phyloP scores from a whole-genome alignment of 257 asterid genomes.

The Solanum microdontum region DNA sequence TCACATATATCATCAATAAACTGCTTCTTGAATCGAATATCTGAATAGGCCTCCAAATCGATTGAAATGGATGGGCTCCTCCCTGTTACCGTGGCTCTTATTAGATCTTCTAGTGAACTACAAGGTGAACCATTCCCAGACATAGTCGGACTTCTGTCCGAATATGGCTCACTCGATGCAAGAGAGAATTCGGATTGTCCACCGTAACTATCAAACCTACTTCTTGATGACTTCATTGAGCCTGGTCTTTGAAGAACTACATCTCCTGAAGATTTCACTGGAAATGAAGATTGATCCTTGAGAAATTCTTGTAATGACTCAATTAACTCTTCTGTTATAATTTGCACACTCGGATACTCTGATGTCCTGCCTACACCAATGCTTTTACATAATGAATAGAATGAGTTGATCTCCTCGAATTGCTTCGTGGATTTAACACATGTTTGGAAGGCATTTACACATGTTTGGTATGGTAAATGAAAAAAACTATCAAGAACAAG shows the following conservation, averaged over 20 bases:
- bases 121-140: constrained; percentile 41
- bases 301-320: constrained; percentile 63
- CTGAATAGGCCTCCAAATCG: constrained; percentile 53
- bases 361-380: constrained; percentile 61
- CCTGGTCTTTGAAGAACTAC: constrained; percentile 14
- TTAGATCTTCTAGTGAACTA: constrained; percentile 60
- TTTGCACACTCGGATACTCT: constrained; percentile 58
- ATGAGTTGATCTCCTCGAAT: constrained; percentile 52
- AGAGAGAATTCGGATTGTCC: constrained; percentile 38
- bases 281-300: constrained; percentile 70
- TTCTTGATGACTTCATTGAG: neutral
- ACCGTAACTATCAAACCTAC: constrained; percentile 20
- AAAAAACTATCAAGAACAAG: constrained; percentile 58
- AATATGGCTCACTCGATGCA: constrained; percentile 22
- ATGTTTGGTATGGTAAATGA: constrained; percentile 53
- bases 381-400: constrained; percentile 43
- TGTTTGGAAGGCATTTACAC: constrained; percentile 54
- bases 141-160: constrained; percentile 4
- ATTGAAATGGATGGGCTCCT: constrained; percentile 53
- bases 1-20: constrained; percentile 21
- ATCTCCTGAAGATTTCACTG: constrained; percentile 4
- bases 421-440: constrained; percentile 63
- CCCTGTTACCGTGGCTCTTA: constrained; percentile 44
- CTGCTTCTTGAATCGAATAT: constrained; percentile 11
- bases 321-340: constrained; percentile 48